A percentile compares a stretch with the other conserved stretches of the same genome.
Conservation (phyloP, 2,329 filamentous ascomycete genomes). For the Aspergillus bombycis region DNA sequence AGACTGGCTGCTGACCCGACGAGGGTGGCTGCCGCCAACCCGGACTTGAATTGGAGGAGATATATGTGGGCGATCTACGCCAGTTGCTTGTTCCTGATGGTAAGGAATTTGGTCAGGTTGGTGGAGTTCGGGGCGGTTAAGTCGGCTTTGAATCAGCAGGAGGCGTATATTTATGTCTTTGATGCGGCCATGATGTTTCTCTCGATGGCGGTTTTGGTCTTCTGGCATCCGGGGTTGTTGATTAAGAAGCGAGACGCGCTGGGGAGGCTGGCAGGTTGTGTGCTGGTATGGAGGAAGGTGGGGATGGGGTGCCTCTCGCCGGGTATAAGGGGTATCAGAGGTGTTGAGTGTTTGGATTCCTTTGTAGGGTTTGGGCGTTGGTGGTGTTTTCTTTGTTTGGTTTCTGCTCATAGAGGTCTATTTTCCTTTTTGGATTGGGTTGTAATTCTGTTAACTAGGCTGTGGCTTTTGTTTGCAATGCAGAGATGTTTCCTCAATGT, state of each 20-base stretch:
- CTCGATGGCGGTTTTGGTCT: not conserved
- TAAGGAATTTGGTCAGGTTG: conserved; percentile 39
- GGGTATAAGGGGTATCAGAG: conserved; percentile 1
- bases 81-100: conserved; percentile 37
- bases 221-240: conserved; percentile 8
- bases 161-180: conserved; percentile 35
- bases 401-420: not conserved
- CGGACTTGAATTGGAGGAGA: conserved; percentile 26
- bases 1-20: conserved; percentile 22
- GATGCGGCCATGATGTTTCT: conserved; percentile 25
- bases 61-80: conserved; percentile 10
- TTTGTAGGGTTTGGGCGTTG: not conserved
- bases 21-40: conserved; percentile 16
- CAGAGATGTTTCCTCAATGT: not conserved
- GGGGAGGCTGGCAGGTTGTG: not conserved
- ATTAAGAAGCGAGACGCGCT: not conserved
- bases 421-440: not conserved
- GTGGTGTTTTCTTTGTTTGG: not conserved
- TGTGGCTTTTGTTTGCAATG: not conserved
- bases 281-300: not conserved
- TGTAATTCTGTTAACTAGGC: not conserved
- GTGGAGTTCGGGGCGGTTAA: conserved; percentile 25
- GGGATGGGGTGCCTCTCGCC: not conserved
- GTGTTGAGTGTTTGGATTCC: not conserved
- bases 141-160: conserved; percentile 34